phyloP scores from a whole-genome alignment of 2,329 filamentous ascomycete species.

The Cytospora schulzeri region DNA sequence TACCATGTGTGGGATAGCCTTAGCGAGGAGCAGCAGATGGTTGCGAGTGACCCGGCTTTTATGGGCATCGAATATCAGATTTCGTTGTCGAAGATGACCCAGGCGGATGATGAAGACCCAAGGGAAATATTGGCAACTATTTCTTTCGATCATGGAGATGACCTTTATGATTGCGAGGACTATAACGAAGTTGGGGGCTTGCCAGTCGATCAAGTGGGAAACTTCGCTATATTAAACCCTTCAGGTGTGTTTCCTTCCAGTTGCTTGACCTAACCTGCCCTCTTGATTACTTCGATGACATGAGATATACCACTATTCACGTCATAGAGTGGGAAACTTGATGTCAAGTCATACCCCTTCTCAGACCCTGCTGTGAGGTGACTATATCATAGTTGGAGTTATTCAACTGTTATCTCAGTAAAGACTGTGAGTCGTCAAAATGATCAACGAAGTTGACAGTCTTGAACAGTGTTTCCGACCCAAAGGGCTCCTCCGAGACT shows the following conservation, averaged over 20 bases:
- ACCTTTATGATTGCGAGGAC: constrained; percentile 17
- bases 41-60: background rate
- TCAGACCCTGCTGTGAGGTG: background rate
- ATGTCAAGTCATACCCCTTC: background rate
- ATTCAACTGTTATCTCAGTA: too few relatives aligned
- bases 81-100: fast-evolving
- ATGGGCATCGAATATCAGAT: constrained; percentile 1
- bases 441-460: background rate
- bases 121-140: background rate
- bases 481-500: background rate
- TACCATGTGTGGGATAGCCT: constrained; percentile 10
- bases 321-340: background rate
- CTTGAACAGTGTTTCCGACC: background rate
- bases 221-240: constrained; percentile 7
- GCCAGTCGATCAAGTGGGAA: background rate
- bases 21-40: constrained; percentile 8
- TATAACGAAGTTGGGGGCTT: background rate
- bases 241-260: background rate
- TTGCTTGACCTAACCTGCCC: background rate
- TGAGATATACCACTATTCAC: background rate
- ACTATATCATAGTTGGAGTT: background rate
- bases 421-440: background rate
- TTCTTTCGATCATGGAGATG: background rate
- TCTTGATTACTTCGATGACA: background rate
- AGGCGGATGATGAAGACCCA: background rate